Evolutionary conservation across 331 rosid species (phyloP).

Genomic region (Malus hybrid): DNA sequence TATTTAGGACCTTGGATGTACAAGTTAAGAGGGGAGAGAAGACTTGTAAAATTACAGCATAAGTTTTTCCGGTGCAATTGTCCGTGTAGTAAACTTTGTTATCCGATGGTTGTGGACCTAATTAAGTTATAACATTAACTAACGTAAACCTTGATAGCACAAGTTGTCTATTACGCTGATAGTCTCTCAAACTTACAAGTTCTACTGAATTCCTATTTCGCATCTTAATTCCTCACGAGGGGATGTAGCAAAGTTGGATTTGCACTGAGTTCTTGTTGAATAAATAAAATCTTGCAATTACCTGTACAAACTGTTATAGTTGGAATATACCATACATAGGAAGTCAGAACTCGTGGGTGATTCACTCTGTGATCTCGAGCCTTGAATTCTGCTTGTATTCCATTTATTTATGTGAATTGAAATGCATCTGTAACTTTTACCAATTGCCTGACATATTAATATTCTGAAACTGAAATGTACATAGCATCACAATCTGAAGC

Average conservation of each 20-base stretch:
- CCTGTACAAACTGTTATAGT: not conserved
- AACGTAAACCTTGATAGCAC: no score
- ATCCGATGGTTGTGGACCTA: no score
- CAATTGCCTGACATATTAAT: not conserved
- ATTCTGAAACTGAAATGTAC: not conserved
- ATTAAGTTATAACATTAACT: no score
- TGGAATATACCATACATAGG: not conserved
- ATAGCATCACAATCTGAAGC: not conserved
- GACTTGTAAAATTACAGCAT: not conserved
- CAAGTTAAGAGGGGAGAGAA: slow-evolving; percentile 9
- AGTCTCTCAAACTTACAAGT: not conserved
- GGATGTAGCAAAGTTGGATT: not conserved
- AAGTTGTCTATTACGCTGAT: not conserved
- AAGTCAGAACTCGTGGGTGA: not conserved
- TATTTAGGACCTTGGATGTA: slow-evolving; percentile 13
- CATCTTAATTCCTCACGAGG: not conserved
- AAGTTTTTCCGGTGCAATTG: no score
- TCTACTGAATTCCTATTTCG: not conserved
- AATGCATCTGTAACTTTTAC: not conserved
- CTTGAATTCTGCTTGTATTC: not conserved
- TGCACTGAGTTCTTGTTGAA: not conserved
- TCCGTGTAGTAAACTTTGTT: no score
- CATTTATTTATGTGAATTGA: not conserved
- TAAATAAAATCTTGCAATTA: not conserved
- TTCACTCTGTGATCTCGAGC: not conserved